Percentiles rank a stretch among this genome's conserved stretches.
Evolutionary conservation across 2,329 filamentous ascomycete genomes (phyloP).

Genomic region (Phyllosticta citrichinensis): DNA sequence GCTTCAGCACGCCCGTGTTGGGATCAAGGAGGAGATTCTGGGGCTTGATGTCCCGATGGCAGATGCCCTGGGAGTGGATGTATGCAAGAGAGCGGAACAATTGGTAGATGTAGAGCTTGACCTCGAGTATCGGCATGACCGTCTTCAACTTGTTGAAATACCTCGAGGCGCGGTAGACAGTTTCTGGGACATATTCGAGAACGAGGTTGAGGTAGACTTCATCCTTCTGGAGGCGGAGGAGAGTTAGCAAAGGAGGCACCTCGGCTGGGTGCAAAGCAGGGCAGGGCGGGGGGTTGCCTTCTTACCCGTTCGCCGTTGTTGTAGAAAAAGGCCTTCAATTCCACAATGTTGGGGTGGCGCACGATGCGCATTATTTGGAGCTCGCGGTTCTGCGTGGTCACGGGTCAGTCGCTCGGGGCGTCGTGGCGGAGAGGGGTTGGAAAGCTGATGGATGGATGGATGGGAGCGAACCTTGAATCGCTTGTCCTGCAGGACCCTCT

Average conservation of each 20-base stretch:
- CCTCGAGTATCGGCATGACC: slow-evolving; percentile 96
- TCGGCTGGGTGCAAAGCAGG: slow-evolving; percentile 14
- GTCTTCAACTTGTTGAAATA: slow-evolving; percentile 99
- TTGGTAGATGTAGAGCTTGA: slow-evolving; percentile 99
- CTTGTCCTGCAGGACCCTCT: slow-evolving; percentile 97
- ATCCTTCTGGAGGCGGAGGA: slow-evolving; percentile 49
- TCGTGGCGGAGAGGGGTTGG: slow-evolving; percentile 8
- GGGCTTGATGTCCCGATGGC: slow-evolving; percentile 97
- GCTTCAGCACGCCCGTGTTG: slow-evolving; percentile 80
- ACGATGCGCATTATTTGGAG: slow-evolving; percentile 99
- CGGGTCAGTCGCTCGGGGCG: slow-evolving; percentile 15
- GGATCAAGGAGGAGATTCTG: slow-evolving; percentile 95
- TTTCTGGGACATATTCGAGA: slow-evolving; percentile 96
- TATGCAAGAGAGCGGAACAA: slow-evolving; percentile 97
- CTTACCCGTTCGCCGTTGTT: slow-evolving; percentile 94
- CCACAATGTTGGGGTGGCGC: slow-evolving; percentile 95
- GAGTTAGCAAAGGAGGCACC: slow-evolving; percentile 20
- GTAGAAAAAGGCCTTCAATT: slow-evolving; percentile 98
- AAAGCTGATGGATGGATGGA: slow-evolving; percentile 1
- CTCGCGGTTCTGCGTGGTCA: slow-evolving; percentile 70
- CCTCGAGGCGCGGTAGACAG: slow-evolving; percentile 91
- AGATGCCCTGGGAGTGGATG: slow-evolving; percentile 98
- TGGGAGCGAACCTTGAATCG: slow-evolving; percentile 75
- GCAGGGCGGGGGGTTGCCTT: too few relatives aligned
- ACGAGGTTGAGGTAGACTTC: slow-evolving; percentile 98